Evolutionary conservation across 1,139 yeast species (phyloP).

Genomic region (Scheffersomyces segobiensis): DNA sequence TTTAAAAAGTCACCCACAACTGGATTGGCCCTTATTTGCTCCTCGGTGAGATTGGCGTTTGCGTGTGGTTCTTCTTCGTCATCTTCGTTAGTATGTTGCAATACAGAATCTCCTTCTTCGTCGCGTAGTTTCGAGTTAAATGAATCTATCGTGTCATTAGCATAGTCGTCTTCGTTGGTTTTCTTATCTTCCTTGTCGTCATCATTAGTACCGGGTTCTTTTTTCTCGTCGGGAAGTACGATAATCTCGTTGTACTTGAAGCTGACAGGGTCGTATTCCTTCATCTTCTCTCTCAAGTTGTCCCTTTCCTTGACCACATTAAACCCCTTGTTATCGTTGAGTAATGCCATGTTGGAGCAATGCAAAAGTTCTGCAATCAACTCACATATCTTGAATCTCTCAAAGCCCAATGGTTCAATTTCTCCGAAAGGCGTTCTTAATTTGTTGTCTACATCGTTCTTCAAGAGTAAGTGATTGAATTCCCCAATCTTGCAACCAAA

Average conservation of each 20-base stretch:
- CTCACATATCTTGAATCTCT: constrained; percentile 92
- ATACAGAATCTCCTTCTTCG: constrained; percentile 23
- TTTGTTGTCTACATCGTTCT: constrained; percentile 20
- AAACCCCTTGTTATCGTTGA: constrained; percentile 85
- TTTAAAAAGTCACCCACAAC: constrained; percentile 91
- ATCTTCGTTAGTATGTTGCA: constrained; percentile 26
- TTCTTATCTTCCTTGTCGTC: constrained; percentile 11
- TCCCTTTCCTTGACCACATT: constrained; percentile 77
- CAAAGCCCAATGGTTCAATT: constrained; percentile 89
- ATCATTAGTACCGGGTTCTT: constrained; percentile 5
- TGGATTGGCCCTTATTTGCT: constrained; percentile 62
- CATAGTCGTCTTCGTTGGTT: constrained; percentile 23
- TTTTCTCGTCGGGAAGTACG: constrained; percentile 31
- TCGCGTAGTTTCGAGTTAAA: constrained; percentile 35
- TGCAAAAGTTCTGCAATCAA: constrained; percentile 91
- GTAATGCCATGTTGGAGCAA: constrained; percentile 93
- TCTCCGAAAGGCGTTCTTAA: constrained; percentile 60
- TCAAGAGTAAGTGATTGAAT: constrained; percentile 45
- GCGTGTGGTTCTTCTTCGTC: constrained; percentile 47
- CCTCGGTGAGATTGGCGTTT: constrained; percentile 60
- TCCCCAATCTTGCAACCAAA: constrained; percentile 76
- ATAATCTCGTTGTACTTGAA: constrained; percentile 51
- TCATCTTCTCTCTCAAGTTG: constrained; percentile 55
- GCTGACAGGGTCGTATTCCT: constrained; percentile 46
- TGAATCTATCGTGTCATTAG: constrained; percentile 48